phyloP scores from a whole-genome alignment of 2,329 filamentous ascomycete genomes.

The Pleurostoma richardsiae region DNA sequence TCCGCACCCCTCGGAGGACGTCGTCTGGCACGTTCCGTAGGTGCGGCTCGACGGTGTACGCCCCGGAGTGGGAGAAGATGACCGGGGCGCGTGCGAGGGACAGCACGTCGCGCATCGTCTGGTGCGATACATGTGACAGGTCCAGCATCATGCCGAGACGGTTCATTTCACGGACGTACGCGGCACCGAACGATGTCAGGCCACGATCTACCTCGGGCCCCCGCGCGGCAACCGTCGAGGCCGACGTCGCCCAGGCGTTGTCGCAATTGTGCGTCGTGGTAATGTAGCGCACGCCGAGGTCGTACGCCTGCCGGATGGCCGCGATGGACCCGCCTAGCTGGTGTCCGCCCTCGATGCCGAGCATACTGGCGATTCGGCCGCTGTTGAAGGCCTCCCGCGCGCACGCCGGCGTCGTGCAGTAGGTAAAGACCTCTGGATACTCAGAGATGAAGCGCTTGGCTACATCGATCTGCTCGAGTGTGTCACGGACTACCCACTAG shows the following conservation, averaged over 20 bases:
- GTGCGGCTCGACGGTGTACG: constrained; percentile 11
- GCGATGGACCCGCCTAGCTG: constrained; percentile 26
- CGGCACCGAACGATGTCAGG: constrained; percentile 11
- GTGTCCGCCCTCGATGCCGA: constrained; percentile 30
- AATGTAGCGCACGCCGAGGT: constrained; percentile 30
- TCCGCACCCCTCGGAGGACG: constrained; percentile 13
- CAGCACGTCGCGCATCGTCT: constrained; percentile 11
- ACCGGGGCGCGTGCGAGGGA: constrained; percentile 9
- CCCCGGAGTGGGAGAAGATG: constrained; percentile 12
- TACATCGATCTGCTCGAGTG: constrained; percentile 28
- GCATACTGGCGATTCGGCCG: constrained; percentile 27
- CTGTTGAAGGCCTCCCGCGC: constrained; percentile 20
- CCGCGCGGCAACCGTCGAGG: constrained; percentile 20
- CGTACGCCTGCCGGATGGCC: constrained; percentile 25
- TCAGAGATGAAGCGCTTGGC: constrained; percentile 20
- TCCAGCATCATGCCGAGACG: constrained; percentile 19
- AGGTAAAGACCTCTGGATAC: constrained; percentile 15
- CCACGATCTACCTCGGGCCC: constrained; percentile 13
- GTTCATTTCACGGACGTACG: constrained; percentile 20
- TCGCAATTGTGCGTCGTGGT: constrained; percentile 28
- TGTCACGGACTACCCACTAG: constrained; percentile 11
- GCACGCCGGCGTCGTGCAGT: constrained; percentile 18
- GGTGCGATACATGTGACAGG: constrained; percentile 10
- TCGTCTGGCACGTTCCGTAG: constrained; percentile 28
- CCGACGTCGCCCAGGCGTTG: constrained; percentile 21